Conservation (phyloP, 139 green algal genomes). For the Protoeuglena noctilucae region DNA sequence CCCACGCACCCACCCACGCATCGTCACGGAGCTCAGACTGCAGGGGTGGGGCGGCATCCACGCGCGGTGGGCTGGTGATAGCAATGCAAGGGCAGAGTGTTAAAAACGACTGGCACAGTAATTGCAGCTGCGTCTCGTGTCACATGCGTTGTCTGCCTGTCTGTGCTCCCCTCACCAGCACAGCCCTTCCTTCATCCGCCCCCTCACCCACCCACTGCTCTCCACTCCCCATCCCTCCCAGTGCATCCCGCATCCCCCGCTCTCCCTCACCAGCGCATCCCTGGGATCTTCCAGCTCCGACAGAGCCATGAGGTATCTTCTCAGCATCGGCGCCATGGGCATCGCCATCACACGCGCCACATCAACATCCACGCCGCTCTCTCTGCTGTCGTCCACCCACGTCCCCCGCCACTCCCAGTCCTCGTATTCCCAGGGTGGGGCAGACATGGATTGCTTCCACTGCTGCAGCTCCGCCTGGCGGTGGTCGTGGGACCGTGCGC, state of each 20-base stretch:
- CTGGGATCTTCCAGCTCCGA: background rate
- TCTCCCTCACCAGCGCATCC: conserved; percentile 10
- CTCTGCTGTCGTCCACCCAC: background rate
- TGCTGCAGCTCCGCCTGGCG: conserved; percentile 26
- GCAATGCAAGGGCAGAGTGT: too few relatives aligned
- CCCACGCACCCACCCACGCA: conserved; percentile 9
- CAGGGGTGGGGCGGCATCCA: conserved; percentile 25
- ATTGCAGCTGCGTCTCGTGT: too few relatives aligned
- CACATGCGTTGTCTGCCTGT: too few relatives aligned
- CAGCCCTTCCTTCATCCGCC: background rate
- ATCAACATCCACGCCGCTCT: background rate
- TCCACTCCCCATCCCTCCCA: background rate
- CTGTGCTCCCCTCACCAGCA: background rate
- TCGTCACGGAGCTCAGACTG: conserved; percentile 19
- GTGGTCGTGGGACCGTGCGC: too few relatives aligned
- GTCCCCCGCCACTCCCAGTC: conserved; percentile 44
- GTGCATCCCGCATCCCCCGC: conserved; percentile 15
- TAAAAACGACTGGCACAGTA: conserved; percentile 14
- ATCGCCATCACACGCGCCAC: background rate
- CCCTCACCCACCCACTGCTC: background rate
- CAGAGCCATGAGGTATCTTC: background rate
- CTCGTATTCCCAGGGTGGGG: conserved; percentile 44
- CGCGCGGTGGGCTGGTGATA: conserved; percentile 25
- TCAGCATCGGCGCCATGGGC: too few relatives aligned
- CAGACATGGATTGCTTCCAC: conserved; percentile 45